phyloP scores from a whole-genome alignment of 2,329 filamentous ascomycete species.

The Apiospora marii region DNA sequence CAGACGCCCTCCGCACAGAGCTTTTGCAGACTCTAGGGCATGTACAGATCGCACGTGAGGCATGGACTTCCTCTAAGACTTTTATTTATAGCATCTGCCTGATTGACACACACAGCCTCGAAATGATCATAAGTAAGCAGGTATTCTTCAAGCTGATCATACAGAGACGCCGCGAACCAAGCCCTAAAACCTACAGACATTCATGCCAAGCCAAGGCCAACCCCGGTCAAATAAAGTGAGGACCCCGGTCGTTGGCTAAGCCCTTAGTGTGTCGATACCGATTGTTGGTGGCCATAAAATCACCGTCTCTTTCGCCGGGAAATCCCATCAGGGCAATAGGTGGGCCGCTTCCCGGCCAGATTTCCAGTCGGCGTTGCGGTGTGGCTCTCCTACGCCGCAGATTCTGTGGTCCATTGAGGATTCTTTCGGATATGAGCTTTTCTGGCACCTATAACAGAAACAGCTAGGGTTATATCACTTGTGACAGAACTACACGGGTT shows the following conservation, averaged over 20 bases:
- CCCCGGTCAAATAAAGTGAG: not conserved
- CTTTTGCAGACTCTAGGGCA: not conserved
- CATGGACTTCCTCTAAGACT: not conserved
- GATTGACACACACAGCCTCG: not conserved
- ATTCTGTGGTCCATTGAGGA: not conserved
- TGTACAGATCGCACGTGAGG: not conserved
- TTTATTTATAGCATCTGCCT: not conserved
- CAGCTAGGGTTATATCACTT: not conserved
- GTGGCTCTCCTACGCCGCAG: not conserved
- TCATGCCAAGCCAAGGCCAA: not conserved
- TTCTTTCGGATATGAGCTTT: not conserved
- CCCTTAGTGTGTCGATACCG: not conserved
- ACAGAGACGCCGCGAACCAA: not conserved
- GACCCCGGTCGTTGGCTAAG: not conserved
- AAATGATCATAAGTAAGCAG: not conserved
- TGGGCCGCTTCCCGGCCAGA: not conserved
- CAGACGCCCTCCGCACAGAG: not conserved
- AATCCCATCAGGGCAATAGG: not conserved
- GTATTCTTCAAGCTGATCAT: not conserved
- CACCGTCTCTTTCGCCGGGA: constrained; percentile 14
- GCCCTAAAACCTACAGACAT: not conserved
- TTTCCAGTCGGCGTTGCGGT: not conserved
- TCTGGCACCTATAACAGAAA: not conserved
- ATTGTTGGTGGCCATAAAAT: not conserved
- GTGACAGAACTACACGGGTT: not conserved